These are phyloP conservation scores for Gnaphalium uliginosum DNA, from an alignment of 129 eudicot genomes.

Conservation along the genomic window DNA sequence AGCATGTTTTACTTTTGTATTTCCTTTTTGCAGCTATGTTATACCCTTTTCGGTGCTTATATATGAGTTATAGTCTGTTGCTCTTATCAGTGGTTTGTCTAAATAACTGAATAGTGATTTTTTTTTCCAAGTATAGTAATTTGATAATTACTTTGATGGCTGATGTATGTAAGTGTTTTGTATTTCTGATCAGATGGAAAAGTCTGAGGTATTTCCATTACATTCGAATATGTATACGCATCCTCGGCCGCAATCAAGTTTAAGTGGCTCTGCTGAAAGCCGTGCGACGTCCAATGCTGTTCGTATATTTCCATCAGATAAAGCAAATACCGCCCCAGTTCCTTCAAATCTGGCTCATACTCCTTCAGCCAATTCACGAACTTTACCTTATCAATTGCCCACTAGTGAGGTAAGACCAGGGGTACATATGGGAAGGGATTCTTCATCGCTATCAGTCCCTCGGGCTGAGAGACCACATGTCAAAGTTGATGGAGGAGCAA, in stretches of 20 bases:
- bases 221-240: conserved; percentile 49
- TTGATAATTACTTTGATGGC: background rate
- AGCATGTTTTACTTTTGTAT: background rate
- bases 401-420: conserved; percentile 71
- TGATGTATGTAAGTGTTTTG: conserved; percentile 23
- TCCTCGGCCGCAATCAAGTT: conserved; percentile 49
- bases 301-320: conserved; percentile 51
- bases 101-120: background rate
- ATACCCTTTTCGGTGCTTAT: background rate
- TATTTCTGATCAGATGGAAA: conserved; percentile 64
- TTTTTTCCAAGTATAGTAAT: background rate
- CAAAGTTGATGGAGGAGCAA: conserved; percentile 66
- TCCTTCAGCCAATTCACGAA: conserved; percentile 48
- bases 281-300: conserved; percentile 42
- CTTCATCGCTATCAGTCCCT: conserved; percentile 40
- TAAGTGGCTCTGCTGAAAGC: conserved; percentile 47
- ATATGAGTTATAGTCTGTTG: background rate
- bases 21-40: background rate
- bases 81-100: background rate
- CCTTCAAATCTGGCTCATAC: conserved; percentile 53
- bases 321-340: conserved; percentile 41
- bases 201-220: conserved; percentile 52
- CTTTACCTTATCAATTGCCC: conserved; percentile 76
- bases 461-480: conserved; percentile 63
- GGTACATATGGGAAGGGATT: conserved; percentile 51